phyloP scores from a whole-genome alignment of 495 filamentous ascomycete species.

The Saxophila tyrrhenica region DNA sequence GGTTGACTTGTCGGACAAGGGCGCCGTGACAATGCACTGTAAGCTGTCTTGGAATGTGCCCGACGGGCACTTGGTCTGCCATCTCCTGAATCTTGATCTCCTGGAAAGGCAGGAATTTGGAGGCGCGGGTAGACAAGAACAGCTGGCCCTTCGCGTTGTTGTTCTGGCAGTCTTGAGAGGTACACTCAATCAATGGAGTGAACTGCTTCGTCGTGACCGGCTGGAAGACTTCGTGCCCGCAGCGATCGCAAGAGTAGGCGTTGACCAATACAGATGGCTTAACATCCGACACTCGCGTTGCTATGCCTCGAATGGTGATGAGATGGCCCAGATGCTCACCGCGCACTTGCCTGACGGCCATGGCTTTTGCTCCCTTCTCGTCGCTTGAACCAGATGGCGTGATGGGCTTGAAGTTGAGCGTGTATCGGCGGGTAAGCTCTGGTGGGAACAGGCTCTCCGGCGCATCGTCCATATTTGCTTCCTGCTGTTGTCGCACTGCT shows the following conservation, averaged over 20 bases:
- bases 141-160: conserved; percentile 91
- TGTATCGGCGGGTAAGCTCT: conserved; percentile 86
- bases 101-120: conserved; percentile 95
- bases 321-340: conserved; percentile 86
- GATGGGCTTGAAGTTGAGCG: conserved; percentile 86
- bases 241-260: conserved; percentile 93
- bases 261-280: conserved; percentile 96
- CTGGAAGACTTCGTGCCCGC: conserved; percentile 95
- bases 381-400: conserved; percentile 57
- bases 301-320: conserved; percentile 90
- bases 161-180: conserved; percentile 73
- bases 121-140: conserved; percentile 83
- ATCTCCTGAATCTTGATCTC: conserved; percentile 98
- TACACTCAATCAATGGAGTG: conserved; percentile 70
- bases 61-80: conserved; percentile 94
- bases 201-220: conserved; percentile 87
- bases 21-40: conserved; percentile 84
- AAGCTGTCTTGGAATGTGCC: conserved; percentile 84
- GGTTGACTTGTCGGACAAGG: conserved; percentile 73
- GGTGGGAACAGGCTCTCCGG: conserved; percentile 68
- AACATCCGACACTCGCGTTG: conserved; percentile 91
- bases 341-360: conserved; percentile 84
- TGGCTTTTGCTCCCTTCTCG: conserved; percentile 55
- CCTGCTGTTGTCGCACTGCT: conserved; percentile 52
- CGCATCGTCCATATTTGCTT: conserved; percentile 49